Evolutionary conservation across 306 rosid species (phyloP).

Genomic region (Quercus glauca): DNA sequence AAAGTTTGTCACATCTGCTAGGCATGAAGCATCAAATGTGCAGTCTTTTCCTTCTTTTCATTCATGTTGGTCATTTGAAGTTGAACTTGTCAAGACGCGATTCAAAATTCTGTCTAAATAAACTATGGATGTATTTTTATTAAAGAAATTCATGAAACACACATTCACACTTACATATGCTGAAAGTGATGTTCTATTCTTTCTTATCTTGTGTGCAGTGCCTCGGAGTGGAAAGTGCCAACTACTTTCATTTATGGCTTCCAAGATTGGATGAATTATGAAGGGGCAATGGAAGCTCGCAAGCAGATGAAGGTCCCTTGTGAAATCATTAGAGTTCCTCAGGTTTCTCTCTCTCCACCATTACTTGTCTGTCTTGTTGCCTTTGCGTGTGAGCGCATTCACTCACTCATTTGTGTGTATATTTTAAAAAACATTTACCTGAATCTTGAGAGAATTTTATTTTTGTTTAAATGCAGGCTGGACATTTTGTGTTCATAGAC

Average conservation of each 20-base stretch:
- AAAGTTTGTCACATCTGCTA: not conserved
- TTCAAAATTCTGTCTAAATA: not conserved
- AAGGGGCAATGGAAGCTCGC: constrained; percentile 94
- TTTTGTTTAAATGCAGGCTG: constrained; percentile 54
- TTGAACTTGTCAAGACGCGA: too few relatives aligned
- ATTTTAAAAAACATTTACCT: not conserved
- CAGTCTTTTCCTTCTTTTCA: not conserved
- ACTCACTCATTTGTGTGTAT: not conserved
- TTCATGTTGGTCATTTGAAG: too few relatives aligned
- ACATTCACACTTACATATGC: not conserved
- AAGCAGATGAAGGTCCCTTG: constrained; percentile 85
- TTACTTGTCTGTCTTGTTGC: not conserved
- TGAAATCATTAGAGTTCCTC: constrained; percentile 88
- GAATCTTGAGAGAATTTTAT: not conserved
- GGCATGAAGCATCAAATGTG: not conserved
- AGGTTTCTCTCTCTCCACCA: constrained; percentile 46
- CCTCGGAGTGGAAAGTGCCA: constrained; percentile 93
- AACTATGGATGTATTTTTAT: not conserved
- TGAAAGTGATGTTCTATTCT: too few relatives aligned
- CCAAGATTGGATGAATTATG: constrained; percentile 86
- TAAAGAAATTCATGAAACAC: not conserved
- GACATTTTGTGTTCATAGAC: constrained; percentile 91
- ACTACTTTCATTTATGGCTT: constrained; percentile 89
- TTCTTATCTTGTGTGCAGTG: constrained; percentile 42
- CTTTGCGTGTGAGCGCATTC: not conserved